Base-by-base conservation (phyloP, 345 rosid genomes). In the Boechera retrofracta region DNA sequence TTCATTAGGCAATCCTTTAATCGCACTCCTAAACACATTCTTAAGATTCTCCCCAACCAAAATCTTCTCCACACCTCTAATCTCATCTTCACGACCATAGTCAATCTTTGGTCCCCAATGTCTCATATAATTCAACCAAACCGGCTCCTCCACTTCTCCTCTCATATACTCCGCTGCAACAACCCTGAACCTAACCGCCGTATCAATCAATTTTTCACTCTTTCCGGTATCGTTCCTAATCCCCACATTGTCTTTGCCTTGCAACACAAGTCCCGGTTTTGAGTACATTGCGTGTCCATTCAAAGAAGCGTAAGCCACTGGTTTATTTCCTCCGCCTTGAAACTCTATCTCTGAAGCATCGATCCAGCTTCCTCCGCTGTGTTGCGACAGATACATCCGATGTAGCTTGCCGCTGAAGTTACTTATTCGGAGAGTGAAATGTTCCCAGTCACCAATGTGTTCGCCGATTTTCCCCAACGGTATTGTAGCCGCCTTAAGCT, bases 361-460 rank as follows among this genome's bases (percentile, higher is more conserved):
- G 15, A 87, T 67, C 98, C 98, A 94, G 2, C 72, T 76, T 33
- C 98, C 98, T 7, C 82, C 61, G n/a, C 96, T 88, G 78, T 94
- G 97, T 74, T 92, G 80, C 2, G 93, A 86, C 31, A 88, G 83
- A 70, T 84, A 90, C 54, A 87, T 84, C 0, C 83, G 53, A 62
- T 72, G 68, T 10, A 94, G 72, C 85, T 87, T 84, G 18, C 95
- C 97, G 16, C 45, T 85, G 69, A 94, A 90, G 77, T 94, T 94
- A 85, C 95, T 94, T 51, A 92, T 69, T 72, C 97, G 80, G 28
- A 94, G 81, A 31, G 97, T 89, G 73, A 91, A 64, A 67, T 90
- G 97, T 84, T 94, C 98, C 98, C 97, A 94, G 4, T 94, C 97
- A 3, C 98, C 97, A 11, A 88, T 82, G 64, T 93, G 98, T 74